These are phyloP conservation scores for Spathaspora passalidarum DNA, from an alignment of 805 yeast species.

Conservation along the genomic window DNA sequence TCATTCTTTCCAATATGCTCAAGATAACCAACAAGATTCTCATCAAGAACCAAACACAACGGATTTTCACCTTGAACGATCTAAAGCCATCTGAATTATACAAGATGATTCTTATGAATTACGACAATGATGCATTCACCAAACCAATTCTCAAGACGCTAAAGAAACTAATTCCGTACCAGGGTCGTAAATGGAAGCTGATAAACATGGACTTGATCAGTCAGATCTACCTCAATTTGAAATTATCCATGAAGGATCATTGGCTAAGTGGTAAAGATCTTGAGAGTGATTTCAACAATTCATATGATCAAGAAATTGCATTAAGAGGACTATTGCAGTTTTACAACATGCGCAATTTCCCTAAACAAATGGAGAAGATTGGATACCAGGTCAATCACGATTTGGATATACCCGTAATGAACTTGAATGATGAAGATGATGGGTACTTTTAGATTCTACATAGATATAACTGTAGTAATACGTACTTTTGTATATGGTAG, in stretches of 20 bases:
- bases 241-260: slow-evolving; percentile 70
- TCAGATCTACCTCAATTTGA: slow-evolving; percentile 74
- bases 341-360: slow-evolving; percentile 63
- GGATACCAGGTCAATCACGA: slow-evolving; percentile 48
- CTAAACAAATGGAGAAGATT: slow-evolving; percentile 47
- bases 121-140: slow-evolving; percentile 57
- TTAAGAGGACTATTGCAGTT: slow-evolving; percentile 74
- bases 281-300: slow-evolving; percentile 68
- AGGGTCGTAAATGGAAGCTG: slow-evolving; percentile 92
- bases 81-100: slow-evolving; percentile 61
- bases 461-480: too few relatives aligned
- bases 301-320: slow-evolving; percentile 84
- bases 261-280: slow-evolving; percentile 86
- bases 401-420: slow-evolving; percentile 17
- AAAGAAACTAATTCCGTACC: slow-evolving; percentile 81
- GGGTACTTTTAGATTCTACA: background rate
- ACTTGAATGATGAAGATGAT: slow-evolving; percentile 14
- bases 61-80: slow-evolving; percentile 63
- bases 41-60: slow-evolving; percentile 62
- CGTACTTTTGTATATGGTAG: background rate
- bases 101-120: slow-evolving; percentile 55
- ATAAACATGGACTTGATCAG: slow-evolving; percentile 92
- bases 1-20: slow-evolving; percentile 50
- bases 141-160: slow-evolving; percentile 69
- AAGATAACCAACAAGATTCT: slow-evolving; percentile 55